Evolutionary conservation across 2,329 filamentous ascomycete species (phyloP).

Genomic region (Fusarium nurragi): DNA sequence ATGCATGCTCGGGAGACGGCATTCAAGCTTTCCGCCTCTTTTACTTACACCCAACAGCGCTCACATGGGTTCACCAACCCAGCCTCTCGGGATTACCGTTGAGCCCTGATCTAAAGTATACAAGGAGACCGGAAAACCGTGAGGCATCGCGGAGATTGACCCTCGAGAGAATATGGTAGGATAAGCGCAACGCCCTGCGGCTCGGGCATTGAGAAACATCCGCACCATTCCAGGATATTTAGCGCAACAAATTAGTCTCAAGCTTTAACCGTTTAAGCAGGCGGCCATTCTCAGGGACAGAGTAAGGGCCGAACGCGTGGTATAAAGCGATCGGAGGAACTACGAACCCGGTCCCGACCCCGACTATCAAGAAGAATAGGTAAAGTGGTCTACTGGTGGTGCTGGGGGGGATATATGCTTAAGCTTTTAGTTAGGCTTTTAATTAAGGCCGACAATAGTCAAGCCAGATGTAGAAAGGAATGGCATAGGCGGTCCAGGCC

Average conservation of each 20-base stretch:
- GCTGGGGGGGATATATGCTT: not conserved
- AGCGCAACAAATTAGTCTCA: not conserved
- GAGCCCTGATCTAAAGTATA: not conserved
- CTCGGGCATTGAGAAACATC: not conserved
- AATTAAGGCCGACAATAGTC: not conserved
- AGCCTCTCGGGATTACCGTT: not conserved
- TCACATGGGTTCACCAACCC: not conserved
- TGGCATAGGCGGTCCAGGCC: slow-evolving; percentile 17
- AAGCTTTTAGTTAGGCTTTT: slow-evolving; percentile 3
- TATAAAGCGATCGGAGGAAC: too few species aligned
- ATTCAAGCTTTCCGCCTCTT: not conserved
- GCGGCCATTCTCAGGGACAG: not conserved
- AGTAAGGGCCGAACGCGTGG: not conserved
- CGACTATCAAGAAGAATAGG: not conserved
- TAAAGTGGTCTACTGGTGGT: not conserved
- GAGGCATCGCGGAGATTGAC: not conserved
- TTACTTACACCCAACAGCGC: not conserved
- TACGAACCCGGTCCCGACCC: not conserved
- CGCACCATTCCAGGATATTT: slow-evolving; percentile 6
- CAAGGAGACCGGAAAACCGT: too few species aligned
- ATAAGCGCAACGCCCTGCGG: too few species aligned
- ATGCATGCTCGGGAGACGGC: not conserved
- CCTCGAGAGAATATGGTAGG: too few species aligned
- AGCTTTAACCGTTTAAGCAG: too few species aligned
- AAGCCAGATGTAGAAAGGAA: not conserved